Evolutionary conservation across 768 basidiomycete genomes (phyloP), one percentile per base, ranked within the genome.

Genomic region (Boletus eberwhitei): DNA sequence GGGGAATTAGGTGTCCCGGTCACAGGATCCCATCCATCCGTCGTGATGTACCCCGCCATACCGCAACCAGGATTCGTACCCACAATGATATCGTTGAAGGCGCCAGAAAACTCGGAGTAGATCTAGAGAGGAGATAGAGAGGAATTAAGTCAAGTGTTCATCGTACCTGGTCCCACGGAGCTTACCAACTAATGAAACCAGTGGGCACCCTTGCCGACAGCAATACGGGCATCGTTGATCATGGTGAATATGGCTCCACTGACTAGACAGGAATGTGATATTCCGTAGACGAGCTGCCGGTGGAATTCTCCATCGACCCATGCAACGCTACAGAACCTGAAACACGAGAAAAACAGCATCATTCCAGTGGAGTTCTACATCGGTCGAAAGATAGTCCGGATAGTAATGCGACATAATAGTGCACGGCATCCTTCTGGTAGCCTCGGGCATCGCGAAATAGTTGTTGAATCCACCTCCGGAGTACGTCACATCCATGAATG

Each of bases 1-100:
- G 72, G 71, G 52, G 78, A 73, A 47, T 74, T 74, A 8, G 77
- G 79, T 8, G 76, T 79, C 2, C 77, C 79, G n/a, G 75, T 73
- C 16, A 77, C 78, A 21, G 78, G 74, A 59, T 77, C 77, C 77
- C 77, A 79, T 29, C 78, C 66, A 4, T 9, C 5, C 2, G 61
- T 52, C 5, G 64, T 54, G 7, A 66, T 68, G 61, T 68, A 79
- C 1, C 77, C 77, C 2, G 45, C 4, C 13, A 74, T 74, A n/a
- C 73, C 73, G 51, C 79, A 79, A 2, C 79, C 78, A 4, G 67
- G 72, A 53, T 79, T 80, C 2, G 64, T 66, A 2, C 81, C 81
- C 5, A 62, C 59, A 1, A 72, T 77, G 49, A 82, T 79, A 52
- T 82, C 81, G 51, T 80, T 70, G 59, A 58, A 52, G 9, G 48